These are phyloP conservation scores for Pneumocystis jirovecii DNA, from an alignment of 1,139 yeast species.

Conservation along the genomic window DNA sequence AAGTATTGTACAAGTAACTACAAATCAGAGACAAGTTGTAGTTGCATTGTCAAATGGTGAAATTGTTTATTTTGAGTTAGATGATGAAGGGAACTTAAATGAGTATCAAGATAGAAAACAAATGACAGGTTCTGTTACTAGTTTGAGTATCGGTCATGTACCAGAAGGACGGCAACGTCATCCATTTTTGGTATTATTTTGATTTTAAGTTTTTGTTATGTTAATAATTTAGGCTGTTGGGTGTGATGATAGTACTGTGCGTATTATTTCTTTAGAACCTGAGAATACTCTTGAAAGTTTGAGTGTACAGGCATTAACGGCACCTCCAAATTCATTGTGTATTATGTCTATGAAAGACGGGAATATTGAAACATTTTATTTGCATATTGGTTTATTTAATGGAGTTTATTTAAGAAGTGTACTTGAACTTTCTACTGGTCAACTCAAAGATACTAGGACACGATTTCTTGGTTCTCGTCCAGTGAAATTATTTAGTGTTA, in stretches of 20 bases:
- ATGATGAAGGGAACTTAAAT: conserved; percentile 40
- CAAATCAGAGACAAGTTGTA: conserved; percentile 54
- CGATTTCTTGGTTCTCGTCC: conserved; percentile 60
- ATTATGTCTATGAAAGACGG: conserved; percentile 29
- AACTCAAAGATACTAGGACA: conserved; percentile 50
- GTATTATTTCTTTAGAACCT: conserved; percentile 50
- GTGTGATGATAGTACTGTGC: conserved; percentile 53
- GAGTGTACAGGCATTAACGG: conserved; percentile 53
- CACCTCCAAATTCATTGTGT: conserved; percentile 39
- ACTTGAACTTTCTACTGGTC: conserved; percentile 47
- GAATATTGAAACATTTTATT: conserved; percentile 20
- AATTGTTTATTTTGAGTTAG: conserved; percentile 70
- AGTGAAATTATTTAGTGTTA: conserved; percentile 35
- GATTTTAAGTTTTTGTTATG: not conserved
- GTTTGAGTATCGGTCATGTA: conserved; percentile 43
- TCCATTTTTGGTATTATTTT: conserved; percentile 29
- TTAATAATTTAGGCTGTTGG: conserved; percentile 37
- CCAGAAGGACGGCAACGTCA: conserved; percentile 37
- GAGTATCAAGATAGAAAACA: conserved; percentile 56
- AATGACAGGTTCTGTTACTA: conserved; percentile 37
- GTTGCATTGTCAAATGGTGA: conserved; percentile 61
- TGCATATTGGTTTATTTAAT: conserved; percentile 68
- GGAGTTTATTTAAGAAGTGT: conserved; percentile 63
- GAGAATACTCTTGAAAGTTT: conserved; percentile 49
- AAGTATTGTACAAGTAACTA: conserved; percentile 41